Percentiles rank a stretch among this genome's conserved stretches.
phyloP scores from a whole-genome alignment of 306 rosid genomes.

The Cicer chorassanicum region DNA sequence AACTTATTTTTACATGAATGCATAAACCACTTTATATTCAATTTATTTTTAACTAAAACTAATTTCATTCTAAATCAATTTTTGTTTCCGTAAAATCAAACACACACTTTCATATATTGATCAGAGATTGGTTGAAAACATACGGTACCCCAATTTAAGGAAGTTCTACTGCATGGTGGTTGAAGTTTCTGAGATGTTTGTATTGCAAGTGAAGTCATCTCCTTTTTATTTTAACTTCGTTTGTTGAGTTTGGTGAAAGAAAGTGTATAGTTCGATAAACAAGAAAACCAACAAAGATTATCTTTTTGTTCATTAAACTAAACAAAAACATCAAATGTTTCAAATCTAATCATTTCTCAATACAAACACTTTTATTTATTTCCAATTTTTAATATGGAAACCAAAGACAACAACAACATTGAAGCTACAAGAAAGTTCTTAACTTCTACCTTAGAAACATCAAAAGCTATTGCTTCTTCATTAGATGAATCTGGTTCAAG shows the following conservation, averaged over 20 bases:
- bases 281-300: slow-evolving; percentile 55
- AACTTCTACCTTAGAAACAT: slow-evolving; percentile 63
- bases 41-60: no score
- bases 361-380: slow-evolving; percentile 33
- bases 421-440: slow-evolving; percentile 58
- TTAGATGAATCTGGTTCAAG: slow-evolving; percentile 59
- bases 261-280: slow-evolving; percentile 50
- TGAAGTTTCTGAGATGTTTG: slow-evolving; percentile 58
- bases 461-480: slow-evolving; percentile 52
- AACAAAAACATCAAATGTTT: slow-evolving; percentile 26
- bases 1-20: no score
- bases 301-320: slow-evolving; percentile 42
- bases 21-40: no score
- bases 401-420: slow-evolving; percentile 49
- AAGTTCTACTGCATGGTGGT: slow-evolving; percentile 59
- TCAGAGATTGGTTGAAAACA: slow-evolving; percentile 47
- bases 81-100: no score
- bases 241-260: slow-evolving; percentile 84
- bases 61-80: no score
- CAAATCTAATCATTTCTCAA: slow-evolving; percentile 10
- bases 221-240: slow-evolving; percentile 45
- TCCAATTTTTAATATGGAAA: slow-evolving; percentile 54
- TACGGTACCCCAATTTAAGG: slow-evolving; percentile 45
- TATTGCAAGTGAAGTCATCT: slow-evolving; percentile 73
- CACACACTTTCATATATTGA: no score